A percentile compares a stretch with the other conserved stretches of the same genome.
These are phyloP conservation scores for Colletotrichum sojae DNA, from an alignment of 2,329 filamentous ascomycete genomes.

Conservation along the genomic window DNA sequence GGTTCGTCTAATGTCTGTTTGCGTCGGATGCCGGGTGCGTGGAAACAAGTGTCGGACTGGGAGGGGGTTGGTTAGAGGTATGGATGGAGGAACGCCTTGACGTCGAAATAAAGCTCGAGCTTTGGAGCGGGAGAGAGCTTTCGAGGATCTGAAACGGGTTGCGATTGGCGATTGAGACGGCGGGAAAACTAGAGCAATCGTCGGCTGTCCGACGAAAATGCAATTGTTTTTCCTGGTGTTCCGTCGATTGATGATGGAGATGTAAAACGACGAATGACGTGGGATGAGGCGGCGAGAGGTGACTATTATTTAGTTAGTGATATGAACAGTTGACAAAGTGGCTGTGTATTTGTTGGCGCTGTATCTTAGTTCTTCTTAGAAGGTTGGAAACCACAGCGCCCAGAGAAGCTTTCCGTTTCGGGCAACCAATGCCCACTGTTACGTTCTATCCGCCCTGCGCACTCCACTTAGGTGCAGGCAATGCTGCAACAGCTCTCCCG, in stretches of 20 bases:
- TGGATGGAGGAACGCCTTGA: constrained; percentile 22
- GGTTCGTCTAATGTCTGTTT: constrained; percentile 31
- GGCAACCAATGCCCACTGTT: constrained; percentile 12
- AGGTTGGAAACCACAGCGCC: background rate
- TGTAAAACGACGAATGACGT: constrained; percentile 13
- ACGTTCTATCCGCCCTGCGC: background rate
- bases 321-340: constrained; percentile 17
- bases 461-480: background rate
- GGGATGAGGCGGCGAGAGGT: constrained; percentile 4
- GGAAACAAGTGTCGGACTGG: background rate
- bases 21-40: background rate
- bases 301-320: constrained; percentile 11
- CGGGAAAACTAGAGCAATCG: no score
- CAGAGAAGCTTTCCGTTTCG: constrained; percentile 29
- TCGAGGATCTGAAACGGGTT: constrained; percentile 25
- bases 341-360: constrained; percentile 18
- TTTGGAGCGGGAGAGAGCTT: constrained; percentile 4
- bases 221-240: background rate
- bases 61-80: background rate
- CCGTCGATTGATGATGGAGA: constrained; percentile 1
- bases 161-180: background rate
- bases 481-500: background rate
- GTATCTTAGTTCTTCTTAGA: background rate
- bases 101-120: constrained; percentile 33
- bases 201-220: background rate